Percentiles rank a stretch among this genome's conserved stretches.
These are phyloP conservation scores for Moricandia moricandioides DNA, from an alignment of 345 rosid genomes.

Conservation along the genomic window DNA sequence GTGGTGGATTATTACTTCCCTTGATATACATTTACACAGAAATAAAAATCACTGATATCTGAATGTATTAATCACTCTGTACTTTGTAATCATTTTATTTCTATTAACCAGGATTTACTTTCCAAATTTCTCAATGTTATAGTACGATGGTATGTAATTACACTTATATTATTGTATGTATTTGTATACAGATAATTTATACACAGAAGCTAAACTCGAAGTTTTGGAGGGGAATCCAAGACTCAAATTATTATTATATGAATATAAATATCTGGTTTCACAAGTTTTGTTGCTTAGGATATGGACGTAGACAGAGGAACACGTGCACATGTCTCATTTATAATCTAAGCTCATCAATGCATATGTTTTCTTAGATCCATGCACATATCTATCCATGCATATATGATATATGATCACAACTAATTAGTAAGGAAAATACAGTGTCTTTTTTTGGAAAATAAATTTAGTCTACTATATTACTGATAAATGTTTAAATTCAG, in stretches of 20 bases:
- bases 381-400: constrained; percentile 14
- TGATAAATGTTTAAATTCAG: background rate
- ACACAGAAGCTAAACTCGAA: constrained; percentile 5
- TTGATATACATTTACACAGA: background rate
- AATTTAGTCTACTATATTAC: background rate
- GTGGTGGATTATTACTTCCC: background rate
- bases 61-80: background rate
- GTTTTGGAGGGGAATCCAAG: constrained; percentile 35
- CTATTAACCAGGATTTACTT: background rate
- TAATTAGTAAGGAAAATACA: background rate
- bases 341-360: constrained; percentile 13
- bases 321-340: constrained; percentile 38
- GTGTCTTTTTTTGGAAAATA: background rate
- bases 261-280: constrained; percentile 11
- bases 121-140: background rate
- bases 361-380: constrained; percentile 24
- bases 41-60: background rate
- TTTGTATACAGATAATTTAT: background rate
- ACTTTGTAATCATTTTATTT: background rate
- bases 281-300: constrained; percentile 31
- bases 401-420: constrained; percentile 18
- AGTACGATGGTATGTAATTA: background rate
- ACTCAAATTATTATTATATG: background rate
- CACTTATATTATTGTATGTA: background rate
- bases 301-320: constrained; percentile 35